phyloP scores from a whole-genome alignment of 1,139 yeast species.

The Protomyces pachydermus region DNA sequence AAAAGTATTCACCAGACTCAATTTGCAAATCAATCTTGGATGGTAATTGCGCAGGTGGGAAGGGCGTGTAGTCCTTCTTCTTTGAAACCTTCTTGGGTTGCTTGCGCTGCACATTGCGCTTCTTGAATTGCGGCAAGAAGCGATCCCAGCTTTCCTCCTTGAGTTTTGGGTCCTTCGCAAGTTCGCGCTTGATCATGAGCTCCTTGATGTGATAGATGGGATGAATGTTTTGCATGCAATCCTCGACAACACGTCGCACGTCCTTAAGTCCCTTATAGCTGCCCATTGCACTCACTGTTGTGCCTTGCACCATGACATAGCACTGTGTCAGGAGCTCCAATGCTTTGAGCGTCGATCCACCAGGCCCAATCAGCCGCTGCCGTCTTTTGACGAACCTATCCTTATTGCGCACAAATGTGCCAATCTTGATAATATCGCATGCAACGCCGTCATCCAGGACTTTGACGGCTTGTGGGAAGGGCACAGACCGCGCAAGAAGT shows the following conservation, averaged over 20 bases:
- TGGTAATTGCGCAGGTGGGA: slow-evolving; percentile 97
- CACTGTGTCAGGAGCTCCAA: slow-evolving; percentile 88
- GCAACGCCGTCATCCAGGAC: slow-evolving; percentile 76
- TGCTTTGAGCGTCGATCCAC: slow-evolving; percentile 93
- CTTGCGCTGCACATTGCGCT: slow-evolving; percentile 91
- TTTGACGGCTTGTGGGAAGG: slow-evolving; percentile 81
- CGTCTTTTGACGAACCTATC: slow-evolving; percentile 93
- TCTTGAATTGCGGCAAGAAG: slow-evolving; percentile 94
- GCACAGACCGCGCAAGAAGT: slow-evolving; percentile 90
- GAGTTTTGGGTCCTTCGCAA: slow-evolving; percentile 88
- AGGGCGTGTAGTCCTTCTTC: slow-evolving; percentile 92
- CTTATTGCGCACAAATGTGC: slow-evolving; percentile 79
- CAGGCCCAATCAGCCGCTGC: slow-evolving; percentile 94
- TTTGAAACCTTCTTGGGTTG: slow-evolving; percentile 66
- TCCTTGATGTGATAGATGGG: slow-evolving; percentile 96
- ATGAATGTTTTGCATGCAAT: slow-evolving; percentile 92
- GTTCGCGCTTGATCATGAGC: slow-evolving; percentile 92
- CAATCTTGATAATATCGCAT: slow-evolving; percentile 93
- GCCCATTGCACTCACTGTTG: slow-evolving; percentile 96
- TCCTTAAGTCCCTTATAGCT: slow-evolving; percentile 90
- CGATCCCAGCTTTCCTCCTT: slow-evolving; percentile 97
- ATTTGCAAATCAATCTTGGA: slow-evolving; percentile 96
- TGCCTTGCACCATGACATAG: slow-evolving; percentile 93
- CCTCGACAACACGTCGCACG: slow-evolving; percentile 90
- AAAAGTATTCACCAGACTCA: slow-evolving; percentile 97